These are phyloP conservation scores for Abelmoschus esculentus DNA, from an alignment of 345 rosid genomes.

Conservation along the genomic window DNA sequence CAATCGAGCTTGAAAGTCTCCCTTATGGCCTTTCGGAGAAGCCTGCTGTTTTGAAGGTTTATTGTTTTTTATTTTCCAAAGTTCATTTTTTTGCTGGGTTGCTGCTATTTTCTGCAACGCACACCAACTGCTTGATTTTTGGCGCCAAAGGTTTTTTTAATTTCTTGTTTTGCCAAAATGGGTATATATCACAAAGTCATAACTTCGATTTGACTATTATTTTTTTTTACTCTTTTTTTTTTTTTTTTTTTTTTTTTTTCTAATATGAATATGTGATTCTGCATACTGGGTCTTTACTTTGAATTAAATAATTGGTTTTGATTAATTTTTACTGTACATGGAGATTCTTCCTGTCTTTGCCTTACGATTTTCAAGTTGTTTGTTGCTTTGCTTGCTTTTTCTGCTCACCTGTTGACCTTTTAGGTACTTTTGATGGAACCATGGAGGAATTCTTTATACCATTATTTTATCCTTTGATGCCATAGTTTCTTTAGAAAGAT, in stretches of 20 bases:
- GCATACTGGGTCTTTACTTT: background rate
- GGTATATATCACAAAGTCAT: background rate
- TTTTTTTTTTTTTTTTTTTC: background rate
- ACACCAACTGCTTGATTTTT: background rate
- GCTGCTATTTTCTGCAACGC: background rate
- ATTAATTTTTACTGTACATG: background rate
- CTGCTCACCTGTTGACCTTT: background rate
- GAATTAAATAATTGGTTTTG: background rate
- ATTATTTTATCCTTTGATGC: background rate
- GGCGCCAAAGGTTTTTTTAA: background rate
- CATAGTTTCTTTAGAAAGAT: background rate
- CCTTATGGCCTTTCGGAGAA: slow-evolving; percentile 79
- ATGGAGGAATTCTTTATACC: background rate
- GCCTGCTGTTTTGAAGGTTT: slow-evolving; percentile 77
- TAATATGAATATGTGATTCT: background rate
- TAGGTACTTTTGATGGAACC: background rate
- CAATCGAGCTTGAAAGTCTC: slow-evolving; percentile 68
- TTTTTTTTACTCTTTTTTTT: background rate
- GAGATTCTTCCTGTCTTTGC: slow-evolving; percentile 6
- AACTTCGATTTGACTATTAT: background rate
- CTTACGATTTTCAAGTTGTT: background rate
- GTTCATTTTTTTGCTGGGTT: background rate
- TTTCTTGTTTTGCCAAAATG: background rate
- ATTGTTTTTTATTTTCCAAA: background rate
- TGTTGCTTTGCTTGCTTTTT: slow-evolving; percentile 5